phyloP scores from a whole-genome alignment of 2,329 filamentous ascomycete genomes.

The Neoarthrinium moseri region DNA sequence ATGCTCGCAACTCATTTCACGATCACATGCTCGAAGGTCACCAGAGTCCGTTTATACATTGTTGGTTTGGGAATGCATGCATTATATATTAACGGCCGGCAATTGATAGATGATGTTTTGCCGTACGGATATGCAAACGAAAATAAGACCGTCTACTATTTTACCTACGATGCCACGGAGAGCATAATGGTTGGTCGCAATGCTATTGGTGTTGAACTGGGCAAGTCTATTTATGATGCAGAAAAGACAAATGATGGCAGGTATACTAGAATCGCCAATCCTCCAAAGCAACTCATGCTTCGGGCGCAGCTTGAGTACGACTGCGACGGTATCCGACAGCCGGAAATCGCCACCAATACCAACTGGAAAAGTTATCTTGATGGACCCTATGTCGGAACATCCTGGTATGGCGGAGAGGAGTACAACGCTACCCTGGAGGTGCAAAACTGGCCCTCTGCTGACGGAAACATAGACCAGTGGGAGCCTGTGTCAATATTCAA shows the following conservation, averaged over 20 bases:
- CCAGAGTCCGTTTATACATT: not conserved
- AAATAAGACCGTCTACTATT: not conserved
- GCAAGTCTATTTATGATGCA: not conserved
- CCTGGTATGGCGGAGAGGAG: not conserved
- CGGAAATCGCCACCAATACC: not conserved
- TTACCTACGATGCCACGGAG: not conserved
- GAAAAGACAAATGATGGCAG: not conserved
- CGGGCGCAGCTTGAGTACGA: not conserved
- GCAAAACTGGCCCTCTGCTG: not conserved
- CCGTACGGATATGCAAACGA: not conserved
- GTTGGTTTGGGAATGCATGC: not conserved
- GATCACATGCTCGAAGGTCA: not conserved
- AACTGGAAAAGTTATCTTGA: not conserved
- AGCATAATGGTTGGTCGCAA: not conserved
- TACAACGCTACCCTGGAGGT: not conserved
- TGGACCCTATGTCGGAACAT: not conserved
- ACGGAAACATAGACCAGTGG: not conserved
- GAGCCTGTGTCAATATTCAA: not conserved
- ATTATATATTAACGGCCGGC: not conserved
- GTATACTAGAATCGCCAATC: not conserved
- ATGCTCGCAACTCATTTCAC: not conserved
- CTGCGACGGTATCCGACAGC: not conserved
- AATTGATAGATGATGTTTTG: not conserved
- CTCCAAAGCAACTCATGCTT: not conserved
- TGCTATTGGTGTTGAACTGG: not conserved